These are phyloP conservation scores for Debaryomyces robertsiae DNA, from an alignment of 1,139 yeast genomes.

Conservation along the genomic window DNA sequence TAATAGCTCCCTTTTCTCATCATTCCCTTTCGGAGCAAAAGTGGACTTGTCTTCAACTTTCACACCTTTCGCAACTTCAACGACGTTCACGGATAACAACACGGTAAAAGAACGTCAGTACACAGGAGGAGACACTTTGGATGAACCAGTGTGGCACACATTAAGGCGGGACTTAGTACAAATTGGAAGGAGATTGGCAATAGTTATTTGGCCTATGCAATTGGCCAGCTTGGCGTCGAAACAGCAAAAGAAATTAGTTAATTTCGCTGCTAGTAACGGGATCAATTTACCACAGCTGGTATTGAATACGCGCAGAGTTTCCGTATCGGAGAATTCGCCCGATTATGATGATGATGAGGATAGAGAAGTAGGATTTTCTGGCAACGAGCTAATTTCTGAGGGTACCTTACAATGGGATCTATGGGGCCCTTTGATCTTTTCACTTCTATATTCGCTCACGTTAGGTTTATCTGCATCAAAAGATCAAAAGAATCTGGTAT, in stretches of 20 bases:
- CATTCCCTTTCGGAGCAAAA: conserved; percentile 30
- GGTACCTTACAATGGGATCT: conserved; percentile 74
- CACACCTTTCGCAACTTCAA: conserved; percentile 36
- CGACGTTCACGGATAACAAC: conserved; percentile 45
- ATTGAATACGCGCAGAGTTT: conserved; percentile 30
- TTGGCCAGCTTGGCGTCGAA: conserved; percentile 43
- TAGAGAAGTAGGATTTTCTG: conserved; percentile 17
- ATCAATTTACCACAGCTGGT: conserved; percentile 46
- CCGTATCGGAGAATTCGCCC: conserved; percentile 32
- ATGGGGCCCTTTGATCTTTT: conserved; percentile 86
- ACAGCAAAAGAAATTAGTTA: conserved; percentile 47
- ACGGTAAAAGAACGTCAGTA: conserved; percentile 71
- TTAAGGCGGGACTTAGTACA: conserved; percentile 66
- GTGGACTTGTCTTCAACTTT: conserved; percentile 45
- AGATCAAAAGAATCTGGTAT: conserved; percentile 45
- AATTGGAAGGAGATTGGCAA: conserved; percentile 63
- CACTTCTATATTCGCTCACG: conserved; percentile 61
- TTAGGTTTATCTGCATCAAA: conserved; percentile 48
- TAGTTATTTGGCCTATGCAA: conserved; percentile 73
- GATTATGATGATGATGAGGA: conserved; percentile 26
- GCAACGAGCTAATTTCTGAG: conserved; percentile 23
- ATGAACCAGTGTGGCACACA: conserved; percentile 77
- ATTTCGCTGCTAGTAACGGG: conserved; percentile 49
- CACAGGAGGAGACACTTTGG: conserved; percentile 82
- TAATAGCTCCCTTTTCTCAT: conserved; percentile 9